Evolutionary conservation across 108 stramenopile species (phyloP).

Genomic region (Stephanodiscus minutulus): DNA sequence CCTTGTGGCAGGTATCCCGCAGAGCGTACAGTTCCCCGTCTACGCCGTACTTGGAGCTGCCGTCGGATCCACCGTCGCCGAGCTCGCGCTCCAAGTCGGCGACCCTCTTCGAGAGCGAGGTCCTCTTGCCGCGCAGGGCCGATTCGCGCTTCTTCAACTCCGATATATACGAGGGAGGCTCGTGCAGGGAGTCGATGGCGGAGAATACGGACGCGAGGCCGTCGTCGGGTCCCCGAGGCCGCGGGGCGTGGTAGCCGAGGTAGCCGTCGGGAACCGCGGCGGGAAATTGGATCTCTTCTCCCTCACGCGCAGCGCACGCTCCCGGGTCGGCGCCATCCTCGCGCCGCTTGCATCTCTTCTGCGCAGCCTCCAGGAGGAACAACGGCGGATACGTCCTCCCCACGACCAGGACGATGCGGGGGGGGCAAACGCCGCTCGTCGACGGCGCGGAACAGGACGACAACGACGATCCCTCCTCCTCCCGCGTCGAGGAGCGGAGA

Average conservation of each 20-base stretch:
- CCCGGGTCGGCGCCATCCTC: slow-evolving; percentile 6
- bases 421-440: slow-evolving; percentile 57
- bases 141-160: not conserved
- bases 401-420: slow-evolving; percentile 31
- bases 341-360: slow-evolving; percentile 42
- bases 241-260: slow-evolving; percentile 52
- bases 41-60: slow-evolving; percentile 48
- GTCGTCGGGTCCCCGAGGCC: slow-evolving; percentile 48
- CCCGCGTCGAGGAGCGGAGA: slow-evolving; percentile 11
- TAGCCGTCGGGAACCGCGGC: slow-evolving; percentile 62
- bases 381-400: slow-evolving; percentile 38
- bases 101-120: slow-evolving; percentile 36
- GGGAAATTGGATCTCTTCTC: slow-evolving; percentile 39
- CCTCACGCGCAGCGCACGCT: slow-evolving; percentile 6
- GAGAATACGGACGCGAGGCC: slow-evolving; percentile 39
- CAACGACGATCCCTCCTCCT: not conserved
- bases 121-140: slow-evolving; percentile 18
- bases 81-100: slow-evolving; percentile 49
- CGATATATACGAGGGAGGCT: not conserved
- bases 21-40: slow-evolving; percentile 70
- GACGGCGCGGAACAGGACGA: slow-evolving; percentile 38
- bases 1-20: slow-evolving; percentile 60
- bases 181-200: slow-evolving; percentile 4
- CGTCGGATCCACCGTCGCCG: slow-evolving; percentile 44
- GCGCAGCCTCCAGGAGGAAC: slow-evolving; percentile 44